Percentiles rank a stretch among this genome's conserved stretches.
phyloP scores from a whole-genome alignment of 768 basidiomycete species.

The Boletus sp. region DNA sequence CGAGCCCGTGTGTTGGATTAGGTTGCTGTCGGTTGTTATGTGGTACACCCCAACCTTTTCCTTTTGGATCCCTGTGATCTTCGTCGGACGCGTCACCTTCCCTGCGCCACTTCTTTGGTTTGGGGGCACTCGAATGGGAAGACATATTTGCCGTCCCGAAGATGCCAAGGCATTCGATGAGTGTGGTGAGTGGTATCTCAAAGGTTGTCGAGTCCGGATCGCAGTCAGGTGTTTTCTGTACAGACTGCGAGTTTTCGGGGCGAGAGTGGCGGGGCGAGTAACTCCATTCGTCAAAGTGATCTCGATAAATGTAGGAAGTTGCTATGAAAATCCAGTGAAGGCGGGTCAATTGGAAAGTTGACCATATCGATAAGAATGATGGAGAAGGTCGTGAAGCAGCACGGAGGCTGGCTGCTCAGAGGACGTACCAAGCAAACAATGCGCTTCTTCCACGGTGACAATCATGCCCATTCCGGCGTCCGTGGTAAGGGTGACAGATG shows the following conservation, averaged over 20 bases:
- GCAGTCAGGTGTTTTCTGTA: constrained; percentile 10
- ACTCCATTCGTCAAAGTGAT: constrained; percentile 77
- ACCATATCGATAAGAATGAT: neutral
- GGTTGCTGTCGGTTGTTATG: constrained; percentile 20
- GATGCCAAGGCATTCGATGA: constrained; percentile 90
- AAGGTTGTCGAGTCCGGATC: constrained; percentile 45
- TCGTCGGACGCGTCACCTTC: constrained; percentile 48
- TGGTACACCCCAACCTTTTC: constrained; percentile 18
- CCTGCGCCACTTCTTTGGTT: constrained; percentile 49
- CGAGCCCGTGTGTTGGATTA: constrained; percentile 37
- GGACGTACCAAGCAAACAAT: constrained; percentile 70
- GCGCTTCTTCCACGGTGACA: constrained; percentile 82
- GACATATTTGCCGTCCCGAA: constrained; percentile 73
- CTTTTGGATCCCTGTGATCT: constrained; percentile 34
- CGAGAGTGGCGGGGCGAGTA: constrained; percentile 49
- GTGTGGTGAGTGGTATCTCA: constrained; percentile 78
- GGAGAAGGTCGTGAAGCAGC: neutral
- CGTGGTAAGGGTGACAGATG: constrained; percentile 67
- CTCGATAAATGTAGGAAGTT: constrained; percentile 76
- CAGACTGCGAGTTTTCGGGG: constrained; percentile 22
- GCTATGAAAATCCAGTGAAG: constrained; percentile 42
- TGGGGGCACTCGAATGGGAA: constrained; percentile 28
- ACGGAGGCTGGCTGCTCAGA: constrained; percentile 1
- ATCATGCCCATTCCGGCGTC: constrained; percentile 70
- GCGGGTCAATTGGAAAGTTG: neutral